Evolutionary conservation across 164 flowering plant species (phyloP), one percentile per base, ranked within the genome.

Genomic region (Stephania cephalantha): DNA sequence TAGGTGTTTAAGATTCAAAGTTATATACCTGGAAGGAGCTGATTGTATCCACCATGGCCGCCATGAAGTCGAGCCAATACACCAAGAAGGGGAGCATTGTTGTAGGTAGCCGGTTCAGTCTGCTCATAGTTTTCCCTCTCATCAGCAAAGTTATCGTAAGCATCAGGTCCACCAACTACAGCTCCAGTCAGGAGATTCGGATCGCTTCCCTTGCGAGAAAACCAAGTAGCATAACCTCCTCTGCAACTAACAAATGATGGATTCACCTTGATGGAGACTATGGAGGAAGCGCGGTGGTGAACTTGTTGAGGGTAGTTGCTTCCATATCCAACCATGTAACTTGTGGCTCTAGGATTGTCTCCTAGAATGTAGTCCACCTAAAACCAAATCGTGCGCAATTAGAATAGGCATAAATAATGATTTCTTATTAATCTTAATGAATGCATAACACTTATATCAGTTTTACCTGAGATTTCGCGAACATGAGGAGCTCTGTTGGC

Each of bases 311-410:
- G 97, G 72, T 79, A 92, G 79, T 87, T 90, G 88, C 73, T 86
- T 29, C 97, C 96, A 75, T 88, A 92, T 3, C 97, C 97, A 1
- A 92, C 96, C 97, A 92, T 89, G 84, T 92, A 92, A 76, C 96
- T 91, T 18, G 94, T 92, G 1, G 90, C 91, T 79, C 94, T 87
- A 7, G 97, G 97, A 79, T 92, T 92, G 88, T 90, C 91, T 66
- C 97, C 97, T 44, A 92, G 91, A 73, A 92, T 87, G 83, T 92
- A 92, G 74, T 92, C 96, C 78, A 91, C 94, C 97, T 92, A 75
- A 15, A 50, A 58, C 17, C 64, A 58, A 58, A 58, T 58, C 0
- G 18, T 17, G 64, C 22, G 13, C n/a, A 18, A 35, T 58, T 58
- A 58, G 22, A 58, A 58, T 15, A 1, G 64, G 42, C 42, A 35